A percentile compares a stretch with the other conserved stretches of the same genome.
Conservation (phyloP, 768 basidiomycete genomes). For the Boletus edulis region DNA sequence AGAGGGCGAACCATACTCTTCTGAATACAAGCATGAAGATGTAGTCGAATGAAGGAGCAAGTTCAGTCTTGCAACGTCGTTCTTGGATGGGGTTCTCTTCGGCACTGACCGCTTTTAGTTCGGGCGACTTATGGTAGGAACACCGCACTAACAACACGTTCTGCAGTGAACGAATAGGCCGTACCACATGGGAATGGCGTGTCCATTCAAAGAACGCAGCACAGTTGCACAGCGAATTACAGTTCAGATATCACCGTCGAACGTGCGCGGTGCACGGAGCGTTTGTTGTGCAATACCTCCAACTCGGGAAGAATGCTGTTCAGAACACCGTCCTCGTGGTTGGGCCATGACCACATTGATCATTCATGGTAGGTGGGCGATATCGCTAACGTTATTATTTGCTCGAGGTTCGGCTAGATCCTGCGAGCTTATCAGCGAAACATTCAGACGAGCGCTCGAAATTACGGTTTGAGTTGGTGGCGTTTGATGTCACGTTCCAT, state of each 20-base stretch:
- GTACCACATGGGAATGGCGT: not conserved
- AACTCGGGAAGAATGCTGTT: not conserved
- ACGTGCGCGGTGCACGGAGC: not conserved
- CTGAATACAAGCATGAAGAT: not conserved
- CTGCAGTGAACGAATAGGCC: not conserved
- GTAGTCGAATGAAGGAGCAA: not conserved
- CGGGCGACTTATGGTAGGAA: not conserved
- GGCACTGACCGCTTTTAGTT: conserved; percentile 12
- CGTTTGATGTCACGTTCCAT: not conserved
- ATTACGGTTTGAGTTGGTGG: not conserved
- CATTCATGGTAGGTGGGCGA: not conserved
- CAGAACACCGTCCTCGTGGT: not conserved
- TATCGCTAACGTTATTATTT: conserved; percentile 3
- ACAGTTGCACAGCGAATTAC: not conserved
- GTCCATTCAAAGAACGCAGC: not conserved
- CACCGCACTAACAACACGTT: conserved; percentile 12
- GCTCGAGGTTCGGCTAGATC: not conserved
- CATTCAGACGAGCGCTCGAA: not conserved
- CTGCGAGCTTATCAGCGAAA: not conserved
- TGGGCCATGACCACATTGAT: not conserved
- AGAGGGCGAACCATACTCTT: conserved; percentile 1
- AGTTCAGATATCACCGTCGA: not conserved
- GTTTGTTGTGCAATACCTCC: not conserved
- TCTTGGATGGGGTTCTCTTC: not conserved
- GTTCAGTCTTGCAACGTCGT: not conserved